These are phyloP conservation scores for Candida ovalis DNA, from an alignment of 805 yeast species.

Conservation along the genomic window DNA sequence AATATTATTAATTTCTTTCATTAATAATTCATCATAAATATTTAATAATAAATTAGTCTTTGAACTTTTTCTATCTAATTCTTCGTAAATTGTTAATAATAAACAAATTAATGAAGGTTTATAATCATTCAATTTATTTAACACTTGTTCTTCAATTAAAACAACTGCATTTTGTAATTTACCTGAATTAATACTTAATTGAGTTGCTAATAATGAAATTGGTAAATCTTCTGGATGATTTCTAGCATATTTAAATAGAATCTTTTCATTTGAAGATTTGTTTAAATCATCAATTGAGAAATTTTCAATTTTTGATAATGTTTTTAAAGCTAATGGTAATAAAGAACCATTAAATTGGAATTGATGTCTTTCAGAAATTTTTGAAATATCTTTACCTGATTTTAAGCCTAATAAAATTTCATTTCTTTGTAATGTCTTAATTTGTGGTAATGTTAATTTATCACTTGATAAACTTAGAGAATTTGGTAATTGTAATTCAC, in stretches of 20 bases:
- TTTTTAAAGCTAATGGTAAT: slow-evolving; percentile 23
- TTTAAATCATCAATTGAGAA: slow-evolving; percentile 13
- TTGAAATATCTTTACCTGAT: slow-evolving; percentile 32
- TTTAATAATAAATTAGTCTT: slow-evolving; percentile 30
- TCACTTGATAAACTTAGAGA: slow-evolving; percentile 24
- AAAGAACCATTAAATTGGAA: slow-evolving; percentile 22
- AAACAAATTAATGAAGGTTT: slow-evolving; percentile 50
- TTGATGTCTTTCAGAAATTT: slow-evolving; percentile 16
- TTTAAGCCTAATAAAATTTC: slow-evolving; percentile 39
- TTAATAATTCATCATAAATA: slow-evolving; percentile 24
- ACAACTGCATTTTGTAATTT: slow-evolving; percentile 33
- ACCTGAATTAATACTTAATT: slow-evolving; percentile 28
- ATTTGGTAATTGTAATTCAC: slow-evolving; percentile 29
- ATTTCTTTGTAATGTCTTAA: slow-evolving; percentile 39
- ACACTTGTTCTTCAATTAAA: slow-evolving; percentile 33
- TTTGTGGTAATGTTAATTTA: slow-evolving; percentile 39
- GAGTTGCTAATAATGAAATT: slow-evolving; percentile 33
- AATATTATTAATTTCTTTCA: slow-evolving; percentile 6
- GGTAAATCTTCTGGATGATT: slow-evolving; percentile 29
- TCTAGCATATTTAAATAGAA: slow-evolving; percentile 33
- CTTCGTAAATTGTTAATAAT: slow-evolving; percentile 47
- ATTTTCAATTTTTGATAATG: slow-evolving; percentile 18
- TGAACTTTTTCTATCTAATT: slow-evolving; percentile 35
- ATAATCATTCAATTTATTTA: slow-evolving; percentile 4
- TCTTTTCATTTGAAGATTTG: slow-evolving; percentile 26